These are phyloP conservation scores for Aspergillus piperis DNA, from an alignment of 2,329 filamentous ascomycete genomes.

Conservation along the genomic window DNA sequence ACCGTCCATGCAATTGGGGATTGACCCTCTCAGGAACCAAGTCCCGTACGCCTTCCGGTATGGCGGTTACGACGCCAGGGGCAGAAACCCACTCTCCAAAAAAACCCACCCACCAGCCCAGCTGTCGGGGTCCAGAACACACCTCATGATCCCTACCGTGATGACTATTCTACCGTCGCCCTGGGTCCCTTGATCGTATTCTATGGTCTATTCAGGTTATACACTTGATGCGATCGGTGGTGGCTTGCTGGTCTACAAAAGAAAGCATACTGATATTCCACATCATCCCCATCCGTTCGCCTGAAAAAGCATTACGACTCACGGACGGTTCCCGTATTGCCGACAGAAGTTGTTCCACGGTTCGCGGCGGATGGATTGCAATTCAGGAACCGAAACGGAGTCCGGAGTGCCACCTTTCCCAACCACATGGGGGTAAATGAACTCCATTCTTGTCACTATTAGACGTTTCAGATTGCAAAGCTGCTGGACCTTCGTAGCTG, in stretches of 20 bases:
- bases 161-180: not conserved
- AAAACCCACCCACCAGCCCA: not conserved
- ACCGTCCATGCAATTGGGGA: not conserved
- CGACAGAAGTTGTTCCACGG: conserved; percentile 6
- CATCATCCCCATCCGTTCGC: not conserved
- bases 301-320: not conserved
- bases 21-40: not conserved
- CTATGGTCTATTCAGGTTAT: not conserved
- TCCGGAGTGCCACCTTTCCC: not conserved
- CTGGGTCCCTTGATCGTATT: not conserved
- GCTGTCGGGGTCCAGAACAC: conserved; percentile 5
- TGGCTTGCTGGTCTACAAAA: not conserved
- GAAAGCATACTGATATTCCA: not conserved
- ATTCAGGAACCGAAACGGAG: conserved; percentile 6
- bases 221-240: not conserved
- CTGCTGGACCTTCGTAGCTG: not conserved
- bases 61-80: conserved; percentile 9
- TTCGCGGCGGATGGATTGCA: conserved; percentile 5
- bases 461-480: not conserved
- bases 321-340: not conserved
- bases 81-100: not conserved
- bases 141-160: not conserved
- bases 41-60: not conserved
- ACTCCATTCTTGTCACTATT: not conserved
- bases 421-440: not conserved